Evolutionary conservation across 805 yeast species (phyloP).

Genomic region (Clavispora asparagi): DNA sequence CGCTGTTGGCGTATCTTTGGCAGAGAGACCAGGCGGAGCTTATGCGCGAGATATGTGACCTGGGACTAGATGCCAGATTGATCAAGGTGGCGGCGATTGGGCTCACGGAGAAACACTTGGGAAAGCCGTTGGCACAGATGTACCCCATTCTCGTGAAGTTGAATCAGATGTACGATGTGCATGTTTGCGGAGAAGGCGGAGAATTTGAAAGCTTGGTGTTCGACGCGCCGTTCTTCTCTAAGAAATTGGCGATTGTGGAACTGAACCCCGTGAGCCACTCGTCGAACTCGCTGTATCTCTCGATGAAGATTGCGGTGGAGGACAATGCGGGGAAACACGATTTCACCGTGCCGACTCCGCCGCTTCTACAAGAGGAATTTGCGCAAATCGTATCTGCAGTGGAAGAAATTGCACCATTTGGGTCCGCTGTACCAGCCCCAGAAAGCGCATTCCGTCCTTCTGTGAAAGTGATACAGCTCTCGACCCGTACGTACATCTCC

Average conservation of each 20-base stretch:
- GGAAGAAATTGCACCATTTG: not conserved
- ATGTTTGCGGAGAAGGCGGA: constrained; percentile 98
- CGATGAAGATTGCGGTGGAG: constrained; percentile 43
- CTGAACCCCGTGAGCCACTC: constrained; percentile 41
- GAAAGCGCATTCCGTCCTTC: not conserved
- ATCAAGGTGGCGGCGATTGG: constrained; percentile 95
- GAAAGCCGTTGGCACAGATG: constrained; percentile 58
- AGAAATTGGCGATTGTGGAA: constrained; percentile 39
- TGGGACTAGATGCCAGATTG: constrained; percentile 70
- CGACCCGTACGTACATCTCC: constrained; percentile 21
- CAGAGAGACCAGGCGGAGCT: constrained; percentile 76
- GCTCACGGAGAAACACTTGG: constrained; percentile 59
- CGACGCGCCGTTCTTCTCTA: constrained; percentile 79
- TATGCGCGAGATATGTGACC: constrained; percentile 73
- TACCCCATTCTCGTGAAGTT: constrained; percentile 53
- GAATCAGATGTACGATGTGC: constrained; percentile 69
- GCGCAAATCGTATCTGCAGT: not conserved
- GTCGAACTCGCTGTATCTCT: constrained; percentile 70
- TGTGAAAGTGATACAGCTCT: constrained; percentile 4
- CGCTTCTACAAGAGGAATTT: constrained; percentile 11
- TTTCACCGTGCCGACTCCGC: constrained; percentile 41
- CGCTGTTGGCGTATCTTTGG: constrained; percentile 80
- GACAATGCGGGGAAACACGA: constrained; percentile 35
- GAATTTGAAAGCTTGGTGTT: constrained; percentile 92
- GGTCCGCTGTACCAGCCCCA: not conserved